Percentiles rank a stretch among this genome's conserved stretches.
Evolutionary conservation across 208 protist species (phyloP).

Genomic region (Trypanosoma vivax): DNA sequence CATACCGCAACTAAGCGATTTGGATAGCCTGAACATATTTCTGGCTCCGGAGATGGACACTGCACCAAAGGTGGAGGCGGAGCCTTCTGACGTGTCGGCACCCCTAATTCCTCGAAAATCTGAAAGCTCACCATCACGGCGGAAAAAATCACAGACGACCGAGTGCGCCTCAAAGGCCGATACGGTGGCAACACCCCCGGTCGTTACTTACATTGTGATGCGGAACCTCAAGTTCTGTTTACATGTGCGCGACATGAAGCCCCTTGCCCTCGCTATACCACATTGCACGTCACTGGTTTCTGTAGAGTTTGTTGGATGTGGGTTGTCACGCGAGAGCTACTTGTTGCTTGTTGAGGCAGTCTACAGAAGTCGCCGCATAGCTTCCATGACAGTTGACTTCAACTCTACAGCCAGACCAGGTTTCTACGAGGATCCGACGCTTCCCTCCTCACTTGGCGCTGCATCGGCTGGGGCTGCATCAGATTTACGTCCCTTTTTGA

Average conservation of each 20-base stretch:
- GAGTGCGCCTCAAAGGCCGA: neutral
- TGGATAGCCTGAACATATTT: too few species aligned
- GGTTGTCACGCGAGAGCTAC: slow-evolving; percentile 72
- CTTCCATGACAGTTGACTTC: slow-evolving; percentile 73
- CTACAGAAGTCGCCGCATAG: slow-evolving; percentile 62
- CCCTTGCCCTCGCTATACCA: slow-evolving; percentile 71
- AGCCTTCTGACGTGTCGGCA: too few species aligned
- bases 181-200: slow-evolving; percentile 2
- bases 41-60: too few species aligned
- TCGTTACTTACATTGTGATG: slow-evolving; percentile 57
- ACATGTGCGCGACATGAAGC: slow-evolving; percentile 82
- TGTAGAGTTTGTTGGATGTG: slow-evolving; percentile 73
- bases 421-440: slow-evolving; percentile 43
- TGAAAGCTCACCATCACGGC: too few species aligned
- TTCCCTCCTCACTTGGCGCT: neutral
- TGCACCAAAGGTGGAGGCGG: too few species aligned
- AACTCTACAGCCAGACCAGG: slow-evolving; percentile 40
- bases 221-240: slow-evolving; percentile 74
- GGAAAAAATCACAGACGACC: neutral
- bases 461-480: neutral
- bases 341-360: slow-evolving; percentile 76
- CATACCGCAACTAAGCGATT: too few species aligned
- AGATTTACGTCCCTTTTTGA: neutral
- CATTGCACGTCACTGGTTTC: slow-evolving; percentile 74
- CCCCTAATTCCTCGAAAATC: too few species aligned